Base-by-base conservation (phyloP, 768 basidiomycete species). In the Rhodotorula kratochvilovae region DNA sequence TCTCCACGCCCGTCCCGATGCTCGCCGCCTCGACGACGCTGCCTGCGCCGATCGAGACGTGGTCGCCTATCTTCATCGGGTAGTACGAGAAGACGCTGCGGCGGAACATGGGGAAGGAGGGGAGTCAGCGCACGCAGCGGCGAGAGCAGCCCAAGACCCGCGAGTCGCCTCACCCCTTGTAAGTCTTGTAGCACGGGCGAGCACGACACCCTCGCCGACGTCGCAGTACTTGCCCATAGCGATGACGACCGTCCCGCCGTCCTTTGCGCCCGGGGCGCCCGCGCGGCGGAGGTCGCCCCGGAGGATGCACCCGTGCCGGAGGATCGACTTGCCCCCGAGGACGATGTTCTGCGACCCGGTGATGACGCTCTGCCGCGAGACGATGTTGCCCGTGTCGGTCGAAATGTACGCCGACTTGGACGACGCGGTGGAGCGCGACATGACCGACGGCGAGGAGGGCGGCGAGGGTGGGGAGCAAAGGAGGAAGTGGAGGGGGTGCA, bases 281-380 rank as follows among this genome's bases (percentile, higher is more conserved):
- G 92, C 89, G 51, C 94, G 84, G 57, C 92, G 85, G 63, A 99
- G 83, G 79, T 99, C 96, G 4, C 96, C 96, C 59, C 96, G 88
- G 61, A 99, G 89, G 65, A 97, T 91, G 16, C 91, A 90, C 29
- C 87, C 86, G 69, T 86, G 89, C 2, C 92, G 89, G 69, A 99
- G 94, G 80, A 98, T 92, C 4, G 92, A 93, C 83, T 97, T 96
- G 57, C 95, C 96, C 51, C 92, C 92, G 23, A 99, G 87, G 72
- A 97, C 92, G 80, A 98, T 99, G 80, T 96, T 97, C 80, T 93
- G 90, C 19, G 92, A 90, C 2, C 95, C 95, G 66, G 89, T 87
- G 77, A 97, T 96, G 36, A 88, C 89, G 27, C 92, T 92, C 71
- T 90, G 87, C 67, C 92, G 86, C 51, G 91, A 94, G 55, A 97